Evolutionary conservation across 352 stramenopile species (phyloP), one percentile per base, ranked within the genome.

Genomic region (Aphanomyces cochlioides): DNA sequence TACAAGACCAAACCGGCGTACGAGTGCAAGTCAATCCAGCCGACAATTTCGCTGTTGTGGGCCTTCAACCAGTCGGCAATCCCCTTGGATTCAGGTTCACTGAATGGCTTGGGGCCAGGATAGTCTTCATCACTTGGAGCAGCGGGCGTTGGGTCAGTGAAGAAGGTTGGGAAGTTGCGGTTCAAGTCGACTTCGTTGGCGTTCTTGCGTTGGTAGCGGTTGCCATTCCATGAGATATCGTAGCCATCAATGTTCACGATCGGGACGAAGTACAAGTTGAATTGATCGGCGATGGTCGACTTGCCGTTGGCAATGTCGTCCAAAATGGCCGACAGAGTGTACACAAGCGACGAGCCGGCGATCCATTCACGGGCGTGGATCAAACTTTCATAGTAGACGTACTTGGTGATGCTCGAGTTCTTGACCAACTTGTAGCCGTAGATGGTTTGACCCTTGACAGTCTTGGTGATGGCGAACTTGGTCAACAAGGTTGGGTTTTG

Each of bases 161-260:
- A 89, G 56, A 89, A 78, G 10, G 79, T 37, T 3, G 83, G 83
- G 68, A 81, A 91, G 59, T 93, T 91, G 41, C 85, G 77, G 69
- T 93, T 93, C 47, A 91, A 72, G 72, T 93, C 85, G n/a, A 93
- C 84, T 19, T 83, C 79, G 4, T 80, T 50, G 6, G 63, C 63
- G 73, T 79, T 77, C 70, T 77, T 79, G 38, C 75, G 72, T 69
- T 69, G 75, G 56, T 76, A 60, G 58, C 75, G 75, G 41, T 64
- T 39, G 48, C 61, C 54, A 21, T 56, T 57, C 56, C 69, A 59
- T 40, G 72, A 75, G 72, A 69, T 75, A 17, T 72, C 47, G 72
- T 76, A 79, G 28, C 74, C 74, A 40, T 79, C 74, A 38, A 77
- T 34, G 74, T 79, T 79, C 21, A 73, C 67, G 40, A 79, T 77